Percentiles rank a stretch among this genome's conserved stretches.
Evolutionary conservation across 257 asterid species (phyloP).

Genomic region (Solanum corneliomulleri): DNA sequence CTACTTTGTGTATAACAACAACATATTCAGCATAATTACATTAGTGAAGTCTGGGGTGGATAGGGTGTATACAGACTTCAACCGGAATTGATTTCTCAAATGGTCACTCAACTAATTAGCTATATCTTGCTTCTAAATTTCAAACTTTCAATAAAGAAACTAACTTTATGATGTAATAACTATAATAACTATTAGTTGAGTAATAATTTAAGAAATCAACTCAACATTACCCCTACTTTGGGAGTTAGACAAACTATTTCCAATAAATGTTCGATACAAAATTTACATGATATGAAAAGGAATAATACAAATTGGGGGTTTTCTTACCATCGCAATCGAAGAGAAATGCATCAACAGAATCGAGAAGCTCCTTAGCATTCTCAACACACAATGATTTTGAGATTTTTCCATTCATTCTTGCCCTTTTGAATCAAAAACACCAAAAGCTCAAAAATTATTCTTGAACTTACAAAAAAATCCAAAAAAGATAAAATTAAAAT

Average conservation of each 20-base stretch:
- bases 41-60: no score
- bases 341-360: slow-evolving; percentile 78
- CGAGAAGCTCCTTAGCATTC: slow-evolving; percentile 32
- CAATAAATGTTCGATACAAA: neutral
- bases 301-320: neutral
- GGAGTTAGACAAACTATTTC: neutral
- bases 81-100: no score
- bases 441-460: neutral
- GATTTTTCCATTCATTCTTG: neutral
- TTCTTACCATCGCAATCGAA: slow-evolving; percentile 82
- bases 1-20: neutral
- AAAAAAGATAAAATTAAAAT: neutral
- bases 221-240: neutral
- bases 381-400: neutral
- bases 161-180: neutral
- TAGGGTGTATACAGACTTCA: no score
- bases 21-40: no score
- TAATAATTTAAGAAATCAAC: no score
- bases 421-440: neutral
- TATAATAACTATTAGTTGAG: no score
- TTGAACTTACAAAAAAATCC: neutral
- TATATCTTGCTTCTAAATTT: no score
- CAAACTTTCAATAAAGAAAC: neutral
- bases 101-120: no score
- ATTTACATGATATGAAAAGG: neutral